phyloP scores from a whole-genome alignment of 2,329 filamentous ascomycete genomes.

The Iodosphaeria phyllophila region DNA sequence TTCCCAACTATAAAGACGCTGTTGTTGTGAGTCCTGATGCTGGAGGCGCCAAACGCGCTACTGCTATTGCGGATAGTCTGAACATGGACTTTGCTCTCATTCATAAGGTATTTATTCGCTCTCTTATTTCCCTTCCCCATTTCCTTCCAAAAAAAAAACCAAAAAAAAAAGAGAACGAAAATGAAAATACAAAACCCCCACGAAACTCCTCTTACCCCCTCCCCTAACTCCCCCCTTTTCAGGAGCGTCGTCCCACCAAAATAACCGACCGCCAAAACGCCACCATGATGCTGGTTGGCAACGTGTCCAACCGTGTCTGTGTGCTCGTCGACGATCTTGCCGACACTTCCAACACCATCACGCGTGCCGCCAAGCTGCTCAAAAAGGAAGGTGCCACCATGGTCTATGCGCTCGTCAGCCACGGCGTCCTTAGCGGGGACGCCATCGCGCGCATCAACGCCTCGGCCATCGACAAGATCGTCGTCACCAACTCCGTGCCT shows the following conservation, averaged over 20 bases:
- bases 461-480: constrained; percentile 77
- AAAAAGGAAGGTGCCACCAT: constrained; percentile 84
- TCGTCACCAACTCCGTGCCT: constrained; percentile 90
- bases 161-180: too few species aligned
- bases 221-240: too few species aligned
- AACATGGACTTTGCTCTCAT: constrained; percentile 94
- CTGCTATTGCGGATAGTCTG: constrained; percentile 81
- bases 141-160: too few species aligned
- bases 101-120: constrained; percentile 55
- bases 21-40: constrained; percentile 95
- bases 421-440: constrained; percentile 88
- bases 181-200: too few species aligned
- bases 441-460: constrained; percentile 89
- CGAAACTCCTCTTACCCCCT: too few species aligned
- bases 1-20: constrained; percentile 66
- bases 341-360: constrained; percentile 95
- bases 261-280: constrained; percentile 81
- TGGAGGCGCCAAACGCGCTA: constrained; percentile 88
- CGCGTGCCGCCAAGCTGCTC: constrained; percentile 80
- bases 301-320: constrained; percentile 62
- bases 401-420: constrained; percentile 84
- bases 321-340: constrained; percentile 90
- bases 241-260: constrained; percentile 79
- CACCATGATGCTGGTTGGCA: constrained; percentile 88
- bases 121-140: too few species aligned